Evolutionary conservation across 2,329 filamentous ascomycete genomes (phyloP), one percentile per base, ranked within the genome.

Genomic region (Aspergillus japonicus): DNA sequence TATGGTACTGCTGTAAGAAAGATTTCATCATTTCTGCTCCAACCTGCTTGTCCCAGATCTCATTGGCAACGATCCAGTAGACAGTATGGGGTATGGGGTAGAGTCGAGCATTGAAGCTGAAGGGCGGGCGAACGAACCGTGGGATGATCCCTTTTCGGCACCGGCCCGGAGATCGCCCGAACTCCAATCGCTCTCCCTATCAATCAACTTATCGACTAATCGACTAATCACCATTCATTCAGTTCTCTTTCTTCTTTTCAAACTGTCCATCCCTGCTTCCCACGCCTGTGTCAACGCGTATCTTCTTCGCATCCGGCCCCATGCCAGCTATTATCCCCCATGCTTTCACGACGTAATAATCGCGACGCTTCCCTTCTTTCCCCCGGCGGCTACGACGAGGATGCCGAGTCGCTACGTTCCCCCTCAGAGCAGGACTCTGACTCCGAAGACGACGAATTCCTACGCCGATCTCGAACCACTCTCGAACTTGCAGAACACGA

Each of bases 361-460:
- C 66, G 64, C 24, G 69, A 69, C 54, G 68, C 69, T 31, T 83
- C 82, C 50, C 81, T 89, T 51, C 83, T 90, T 50, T 88, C 87
- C 12, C 87, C 87, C 47, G 75, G 80, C 62, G 82, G 80, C 51
- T 89, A 89, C 78, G 88, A 90, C 66, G 87, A 87, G 68, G 89
- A 91, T 73, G 87, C 86, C 56, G 78, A 84, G 12, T 90, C 88
- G 6, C 77, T 91, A 47, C 84, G 87, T 68, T 87, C 83, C 68
- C 71, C 76, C 3, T 79, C 77, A 49, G 88, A 90, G 69, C 88
- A 91, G 72, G 89, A 91, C 70, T 89, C 86, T 59, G 89, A 92
- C 71, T 90, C 87, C 75, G 89, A 91, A 66, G 89, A 92, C 73
- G 88, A 92, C 72, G 81, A 90, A 68, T 81, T 90, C 56, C 78